phyloP scores from a whole-genome alignment of 177 flowering plant species.

The Vitis hybrid region DNA sequence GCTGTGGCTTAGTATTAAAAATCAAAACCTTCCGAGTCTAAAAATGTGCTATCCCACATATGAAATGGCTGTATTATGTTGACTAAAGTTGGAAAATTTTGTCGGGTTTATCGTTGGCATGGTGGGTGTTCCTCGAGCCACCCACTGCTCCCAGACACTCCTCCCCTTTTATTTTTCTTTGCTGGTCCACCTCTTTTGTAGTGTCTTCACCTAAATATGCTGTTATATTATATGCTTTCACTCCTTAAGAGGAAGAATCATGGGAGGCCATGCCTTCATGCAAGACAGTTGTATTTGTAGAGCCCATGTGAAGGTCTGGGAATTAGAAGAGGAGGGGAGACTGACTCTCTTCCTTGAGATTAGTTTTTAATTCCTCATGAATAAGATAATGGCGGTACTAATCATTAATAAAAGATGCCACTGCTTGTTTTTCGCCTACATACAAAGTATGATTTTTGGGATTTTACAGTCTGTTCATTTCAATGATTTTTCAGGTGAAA shows the following conservation, averaged over 20 bases:
- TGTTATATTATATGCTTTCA: conserved; percentile 1
- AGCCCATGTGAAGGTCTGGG: conserved; percentile 34
- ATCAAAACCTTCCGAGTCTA: not conserved
- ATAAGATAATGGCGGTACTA: not conserved
- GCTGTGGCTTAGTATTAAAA: not conserved
- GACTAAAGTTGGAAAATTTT: conserved; percentile 2
- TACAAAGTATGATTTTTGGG: not conserved
- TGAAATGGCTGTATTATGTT: conserved; percentile 2
- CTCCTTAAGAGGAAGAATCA: conserved; percentile 1
- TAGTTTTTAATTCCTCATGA: conserved; percentile 9
- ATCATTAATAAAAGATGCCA: not conserved
- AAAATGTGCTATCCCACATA: not conserved
- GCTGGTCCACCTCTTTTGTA: conserved; percentile 20
- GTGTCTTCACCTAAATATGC: conserved; percentile 9
- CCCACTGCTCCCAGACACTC: conserved; percentile 10
- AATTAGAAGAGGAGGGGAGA: not conserved
- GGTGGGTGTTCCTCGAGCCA: conserved; percentile 37
- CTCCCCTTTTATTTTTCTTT: conserved; percentile 9
- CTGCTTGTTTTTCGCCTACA: too few relatives aligned
- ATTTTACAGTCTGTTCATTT: not conserved
- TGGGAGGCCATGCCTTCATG: conserved; percentile 8
- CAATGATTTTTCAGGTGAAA: conserved; percentile 58
- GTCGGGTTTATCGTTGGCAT: conserved; percentile 12
- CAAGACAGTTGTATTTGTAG: not conserved
- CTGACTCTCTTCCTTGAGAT: conserved; percentile 7